These are phyloP conservation scores for Boletellus emodensis DNA, from an alignment of 768 basidiomycete genomes.

Conservation along the genomic window DNA sequence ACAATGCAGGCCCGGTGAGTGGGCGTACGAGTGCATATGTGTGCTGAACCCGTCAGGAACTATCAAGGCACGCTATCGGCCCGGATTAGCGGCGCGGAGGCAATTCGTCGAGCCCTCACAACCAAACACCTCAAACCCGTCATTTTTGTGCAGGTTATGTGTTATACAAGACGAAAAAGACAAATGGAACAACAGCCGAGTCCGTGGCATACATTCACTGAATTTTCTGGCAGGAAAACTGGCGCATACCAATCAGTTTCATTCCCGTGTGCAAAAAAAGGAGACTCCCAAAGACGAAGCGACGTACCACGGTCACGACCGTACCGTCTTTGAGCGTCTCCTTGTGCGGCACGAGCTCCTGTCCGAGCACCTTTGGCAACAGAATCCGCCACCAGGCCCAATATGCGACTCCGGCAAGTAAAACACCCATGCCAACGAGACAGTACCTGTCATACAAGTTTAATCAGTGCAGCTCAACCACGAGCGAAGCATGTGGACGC, in stretches of 20 bases:
- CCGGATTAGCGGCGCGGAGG: too few relatives aligned
- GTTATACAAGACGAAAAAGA: too few relatives aligned
- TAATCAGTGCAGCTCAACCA: constrained; percentile 7
- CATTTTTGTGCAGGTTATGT: too few relatives aligned
- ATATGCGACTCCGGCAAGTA: constrained; percentile 45
- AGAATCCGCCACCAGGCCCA: constrained; percentile 54
- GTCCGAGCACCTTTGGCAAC: constrained; percentile 46
- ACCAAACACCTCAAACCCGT: too few relatives aligned
- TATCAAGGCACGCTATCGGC: too few relatives aligned
- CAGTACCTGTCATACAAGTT: constrained; percentile 38
- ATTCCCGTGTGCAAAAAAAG: too few relatives aligned
- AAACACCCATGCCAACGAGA: constrained; percentile 48
- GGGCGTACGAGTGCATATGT: too few relatives aligned
- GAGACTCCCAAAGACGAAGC: too few relatives aligned
- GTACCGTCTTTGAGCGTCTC: constrained; percentile 50
- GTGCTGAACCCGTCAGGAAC: too few relatives aligned
- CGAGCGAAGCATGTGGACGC: not conserved
- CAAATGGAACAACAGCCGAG: too few relatives aligned
- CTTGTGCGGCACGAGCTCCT: constrained; percentile 46
- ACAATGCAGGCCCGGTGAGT: too few relatives aligned
- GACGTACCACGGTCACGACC: constrained; percentile 48
- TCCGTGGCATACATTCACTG: not conserved
- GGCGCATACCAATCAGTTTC: not conserved
- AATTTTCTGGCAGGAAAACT: constrained; percentile 15
- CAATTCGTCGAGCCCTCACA: too few relatives aligned